Evolutionary conservation across 2,329 filamentous ascomycete species (phyloP).

Genomic region (Bipolaris bicolor): DNA sequence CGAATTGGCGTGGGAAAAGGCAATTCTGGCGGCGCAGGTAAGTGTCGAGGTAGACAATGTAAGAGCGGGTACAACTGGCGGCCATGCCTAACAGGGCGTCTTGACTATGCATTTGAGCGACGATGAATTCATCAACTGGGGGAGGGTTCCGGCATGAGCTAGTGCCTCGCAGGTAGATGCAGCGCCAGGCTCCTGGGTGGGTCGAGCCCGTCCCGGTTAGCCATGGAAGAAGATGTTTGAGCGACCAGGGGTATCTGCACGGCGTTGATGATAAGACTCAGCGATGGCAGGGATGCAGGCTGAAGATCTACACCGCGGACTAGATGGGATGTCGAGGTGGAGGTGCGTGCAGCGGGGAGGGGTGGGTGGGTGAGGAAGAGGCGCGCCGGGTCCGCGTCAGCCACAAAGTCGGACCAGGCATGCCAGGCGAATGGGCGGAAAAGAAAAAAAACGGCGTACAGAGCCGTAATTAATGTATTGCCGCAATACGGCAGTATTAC

Average conservation of each 20-base stretch:
- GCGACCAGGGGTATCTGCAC: slow-evolving; percentile 36
- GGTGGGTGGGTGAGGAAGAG: slow-evolving; percentile 24
- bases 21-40: slow-evolving; percentile 21
- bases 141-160: slow-evolving; percentile 38
- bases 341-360: slow-evolving; percentile 21
- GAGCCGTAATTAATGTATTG: slow-evolving; percentile 39
- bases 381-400: slow-evolving; percentile 34
- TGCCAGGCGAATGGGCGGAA: background rate
- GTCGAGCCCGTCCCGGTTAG: slow-evolving; percentile 32
- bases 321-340: slow-evolving; percentile 22
- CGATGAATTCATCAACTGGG: slow-evolving; percentile 45
- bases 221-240: slow-evolving; percentile 27
- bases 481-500: slow-evolving; percentile 31
- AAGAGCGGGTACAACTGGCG: slow-evolving; percentile 30
- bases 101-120: slow-evolving; percentile 44
- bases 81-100: slow-evolving; percentile 37
- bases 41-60: slow-evolving; percentile 31
- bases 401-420: slow-evolving; percentile 25
- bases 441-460: slow-evolving; percentile 23
- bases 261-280: slow-evolving; percentile 39
- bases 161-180: slow-evolving; percentile 45
- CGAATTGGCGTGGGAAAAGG: slow-evolving; percentile 18
- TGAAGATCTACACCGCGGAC: slow-evolving; percentile 28
- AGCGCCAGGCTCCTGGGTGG: slow-evolving; percentile 45
- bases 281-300: slow-evolving; percentile 30